Evolutionary conservation across 371 early-diverging fungal species (phyloP).

Genomic region (Syncephalastrum racemosum): DNA sequence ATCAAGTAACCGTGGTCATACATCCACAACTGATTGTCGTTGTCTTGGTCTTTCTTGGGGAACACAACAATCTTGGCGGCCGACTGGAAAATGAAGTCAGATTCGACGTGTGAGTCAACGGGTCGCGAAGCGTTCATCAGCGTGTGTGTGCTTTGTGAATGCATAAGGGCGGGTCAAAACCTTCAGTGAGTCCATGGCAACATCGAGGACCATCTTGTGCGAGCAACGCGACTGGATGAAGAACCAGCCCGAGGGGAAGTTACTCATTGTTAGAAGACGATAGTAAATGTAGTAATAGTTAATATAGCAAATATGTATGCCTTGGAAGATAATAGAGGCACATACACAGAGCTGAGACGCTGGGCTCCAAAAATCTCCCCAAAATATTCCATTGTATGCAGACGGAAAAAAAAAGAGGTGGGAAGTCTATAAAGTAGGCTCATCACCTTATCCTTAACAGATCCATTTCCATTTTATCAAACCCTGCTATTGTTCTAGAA

Average conservation of each 20-base stretch:
- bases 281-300: no score
- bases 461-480: no score
- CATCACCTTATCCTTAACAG: no score
- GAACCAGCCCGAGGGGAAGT: constrained; percentile 51
- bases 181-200: constrained; percentile 40
- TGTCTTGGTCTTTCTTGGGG: constrained; percentile 36
- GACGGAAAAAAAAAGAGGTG: neutral
- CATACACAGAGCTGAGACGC: no score
- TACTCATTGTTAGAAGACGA: constrained; percentile 28
- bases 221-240: constrained; percentile 44
- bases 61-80: constrained; percentile 41
- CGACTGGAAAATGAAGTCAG: constrained; percentile 16
- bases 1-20: constrained; percentile 31
- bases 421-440: neutral
- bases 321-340: no score
- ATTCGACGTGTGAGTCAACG: no score
- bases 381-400: neutral
- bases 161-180: constrained; percentile 12
- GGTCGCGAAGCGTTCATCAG: no score
- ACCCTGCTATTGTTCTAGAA: no score
- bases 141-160: no score
- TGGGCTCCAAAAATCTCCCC: neutral
- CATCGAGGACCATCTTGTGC: constrained; percentile 50
- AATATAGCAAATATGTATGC: no score
- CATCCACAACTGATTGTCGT: constrained; percentile 35